These are phyloP conservation scores for Colletotrichum noveboracense DNA, from an alignment of 2,329 filamentous ascomycete species.

Conservation along the genomic window DNA sequence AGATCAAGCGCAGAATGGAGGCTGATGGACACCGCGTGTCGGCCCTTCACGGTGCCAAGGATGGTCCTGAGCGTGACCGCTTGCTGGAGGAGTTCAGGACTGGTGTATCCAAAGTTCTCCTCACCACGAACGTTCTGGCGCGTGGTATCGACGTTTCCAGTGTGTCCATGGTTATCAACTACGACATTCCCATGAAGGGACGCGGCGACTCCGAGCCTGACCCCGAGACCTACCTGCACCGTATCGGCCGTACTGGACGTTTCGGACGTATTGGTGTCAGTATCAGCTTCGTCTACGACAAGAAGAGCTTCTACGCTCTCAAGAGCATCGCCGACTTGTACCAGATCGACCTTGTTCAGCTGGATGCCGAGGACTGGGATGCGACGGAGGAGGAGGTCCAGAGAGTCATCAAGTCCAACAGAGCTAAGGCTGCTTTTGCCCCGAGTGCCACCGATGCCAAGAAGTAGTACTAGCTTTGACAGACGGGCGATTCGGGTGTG, in stretches of 20 bases:
- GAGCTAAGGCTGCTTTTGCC: slow-evolving; percentile 60
- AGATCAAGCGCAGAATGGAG: slow-evolving; percentile 86
- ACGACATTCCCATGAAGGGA: slow-evolving; percentile 81
- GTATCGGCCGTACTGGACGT: slow-evolving; percentile 94
- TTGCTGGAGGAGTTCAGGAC: slow-evolving; percentile 87
- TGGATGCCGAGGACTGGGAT: slow-evolving; percentile 91
- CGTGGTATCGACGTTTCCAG: slow-evolving; percentile 92
- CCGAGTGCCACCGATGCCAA: slow-evolving; percentile 47
- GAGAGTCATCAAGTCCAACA: slow-evolving; percentile 76
- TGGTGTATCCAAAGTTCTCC: slow-evolving; percentile 91
- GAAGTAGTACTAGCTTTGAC: slow-evolving; percentile 4
- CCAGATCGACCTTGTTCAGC: slow-evolving; percentile 77
- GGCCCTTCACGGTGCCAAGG: slow-evolving; percentile 86
- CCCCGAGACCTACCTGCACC: slow-evolving; percentile 94
- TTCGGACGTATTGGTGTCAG: slow-evolving; percentile 97
- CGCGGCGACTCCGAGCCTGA: slow-evolving; percentile 83
- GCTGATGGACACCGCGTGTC: slow-evolving; percentile 91
- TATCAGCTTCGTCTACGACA: slow-evolving; percentile 92
- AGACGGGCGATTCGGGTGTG: not conserved
- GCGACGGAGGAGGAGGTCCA: slow-evolving; percentile 84
- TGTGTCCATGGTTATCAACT: slow-evolving; percentile 99
- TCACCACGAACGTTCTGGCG: slow-evolving; percentile 95
- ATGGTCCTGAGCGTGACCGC: slow-evolving; percentile 81
- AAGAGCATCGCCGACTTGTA: slow-evolving; percentile 82
- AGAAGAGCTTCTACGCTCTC: slow-evolving; percentile 79